A percentile compares a stretch with the other conserved stretches of the same genome.
Conservation (phyloP, 31 red algal genomes). For the Odonthalia washingtoniensis region DNA sequence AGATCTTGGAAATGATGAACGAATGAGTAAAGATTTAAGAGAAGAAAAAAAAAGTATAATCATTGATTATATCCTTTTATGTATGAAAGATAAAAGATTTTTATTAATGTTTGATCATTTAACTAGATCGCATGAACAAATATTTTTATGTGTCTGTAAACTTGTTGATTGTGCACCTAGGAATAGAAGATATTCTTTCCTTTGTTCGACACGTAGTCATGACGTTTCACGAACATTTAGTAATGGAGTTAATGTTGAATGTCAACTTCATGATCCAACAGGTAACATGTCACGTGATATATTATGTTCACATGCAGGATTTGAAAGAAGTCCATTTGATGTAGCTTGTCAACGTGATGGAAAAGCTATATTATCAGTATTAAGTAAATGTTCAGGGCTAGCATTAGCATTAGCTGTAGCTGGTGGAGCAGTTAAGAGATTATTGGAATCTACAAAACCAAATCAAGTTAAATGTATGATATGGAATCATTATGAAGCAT, state of each 20-base stretch:
- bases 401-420: constrained; percentile 61
- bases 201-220: constrained; percentile 46
- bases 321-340: constrained; percentile 43
- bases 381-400: constrained; percentile 54
- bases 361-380: constrained; percentile 9
- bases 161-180: constrained; percentile 16
- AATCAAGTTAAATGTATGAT: constrained; percentile 9
- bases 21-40: constrained; percentile 9
- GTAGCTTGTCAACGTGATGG: constrained; percentile 27
- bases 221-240: constrained; percentile 39
- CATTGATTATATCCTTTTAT: constrained; percentile 23
- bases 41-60: not conserved
- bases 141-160: constrained; percentile 20
- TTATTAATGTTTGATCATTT: constrained; percentile 60
- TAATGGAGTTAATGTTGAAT: constrained; percentile 10
- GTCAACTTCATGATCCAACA: constrained; percentile 22
- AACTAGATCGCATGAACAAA: constrained; percentile 1
- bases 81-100: constrained; percentile 33
- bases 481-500: constrained; percentile 54
- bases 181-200: not conserved
- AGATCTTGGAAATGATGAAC: constrained; percentile 19
- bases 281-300: constrained; percentile 45
- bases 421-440: constrained; percentile 60
- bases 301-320: constrained; percentile 54
- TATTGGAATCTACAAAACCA: constrained; percentile 6